phyloP scores from a whole-genome alignment of 805 yeast species.

The Hanseniaspora taiwanica region DNA sequence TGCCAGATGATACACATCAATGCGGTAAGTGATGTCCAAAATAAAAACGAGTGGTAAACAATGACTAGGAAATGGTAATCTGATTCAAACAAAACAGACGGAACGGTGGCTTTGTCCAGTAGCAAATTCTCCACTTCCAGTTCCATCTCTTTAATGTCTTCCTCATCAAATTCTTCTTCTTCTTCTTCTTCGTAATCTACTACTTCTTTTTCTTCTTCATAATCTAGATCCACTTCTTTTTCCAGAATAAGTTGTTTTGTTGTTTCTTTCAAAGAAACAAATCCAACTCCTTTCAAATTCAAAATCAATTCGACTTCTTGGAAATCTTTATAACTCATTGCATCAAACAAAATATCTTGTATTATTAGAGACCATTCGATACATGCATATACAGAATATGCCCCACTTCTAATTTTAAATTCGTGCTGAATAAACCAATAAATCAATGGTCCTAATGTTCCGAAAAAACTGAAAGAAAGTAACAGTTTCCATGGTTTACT shows the following conservation, averaged over 20 bases:
- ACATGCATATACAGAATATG: slow-evolving; percentile 88
- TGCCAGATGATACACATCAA: slow-evolving; percentile 85
- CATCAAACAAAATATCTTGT: slow-evolving; percentile 74
- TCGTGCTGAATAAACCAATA: slow-evolving; percentile 90
- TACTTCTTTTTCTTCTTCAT: not conserved
- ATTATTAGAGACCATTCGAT: slow-evolving; percentile 86
- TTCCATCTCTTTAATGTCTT: not conserved
- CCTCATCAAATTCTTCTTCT: slow-evolving; percentile 13
- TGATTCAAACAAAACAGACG: slow-evolving; percentile 4
- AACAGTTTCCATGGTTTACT: slow-evolving; percentile 34
- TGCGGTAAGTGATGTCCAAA: slow-evolving; percentile 78
- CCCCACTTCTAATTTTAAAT: slow-evolving; percentile 79
- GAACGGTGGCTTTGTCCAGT: not conserved
- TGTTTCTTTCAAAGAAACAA: too few relatives aligned
- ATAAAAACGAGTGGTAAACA: slow-evolving; percentile 55
- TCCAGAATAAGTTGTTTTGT: too few relatives aligned
- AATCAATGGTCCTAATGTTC: slow-evolving; percentile 63
- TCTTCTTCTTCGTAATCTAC: not conserved
- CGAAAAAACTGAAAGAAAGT: slow-evolving; percentile 53
- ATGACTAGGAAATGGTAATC: slow-evolving; percentile 26
- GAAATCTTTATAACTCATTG: slow-evolving; percentile 66
- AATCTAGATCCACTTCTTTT: too few relatives aligned
- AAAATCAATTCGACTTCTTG: slow-evolving; percentile 12
- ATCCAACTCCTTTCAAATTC: slow-evolving; percentile 10
- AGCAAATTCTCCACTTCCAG: not conserved